Evolutionary conservation across 2,329 filamentous ascomycete species (phyloP).

Genomic region (Zalaria sp.): DNA sequence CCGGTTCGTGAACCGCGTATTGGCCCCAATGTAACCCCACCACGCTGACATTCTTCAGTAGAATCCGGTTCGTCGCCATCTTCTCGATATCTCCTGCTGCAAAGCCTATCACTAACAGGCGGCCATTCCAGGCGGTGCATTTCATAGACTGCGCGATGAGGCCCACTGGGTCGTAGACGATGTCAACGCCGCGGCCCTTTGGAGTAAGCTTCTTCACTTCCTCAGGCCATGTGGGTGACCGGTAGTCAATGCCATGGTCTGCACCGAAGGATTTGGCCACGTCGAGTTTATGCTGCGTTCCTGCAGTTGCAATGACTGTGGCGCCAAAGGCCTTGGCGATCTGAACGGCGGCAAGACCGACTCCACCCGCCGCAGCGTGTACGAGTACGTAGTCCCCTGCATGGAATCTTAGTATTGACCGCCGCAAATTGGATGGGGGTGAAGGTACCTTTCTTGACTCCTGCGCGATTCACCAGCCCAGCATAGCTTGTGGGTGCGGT

Average conservation of each 20-base stretch:
- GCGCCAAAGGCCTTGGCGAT: constrained; percentile 87
- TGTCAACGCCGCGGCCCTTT: constrained; percentile 62
- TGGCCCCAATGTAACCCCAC: constrained; percentile 88
- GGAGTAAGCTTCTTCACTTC: constrained; percentile 67
- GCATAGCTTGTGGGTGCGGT: constrained; percentile 86
- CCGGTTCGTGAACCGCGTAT: constrained; percentile 60
- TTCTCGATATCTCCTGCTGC: constrained; percentile 80
- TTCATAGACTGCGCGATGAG: constrained; percentile 78
- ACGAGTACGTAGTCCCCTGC: constrained; percentile 73
- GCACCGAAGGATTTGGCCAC: constrained; percentile 72
- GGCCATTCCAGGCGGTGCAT: constrained; percentile 86
- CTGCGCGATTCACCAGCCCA: constrained; percentile 63
- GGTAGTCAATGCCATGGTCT: constrained; percentile 71
- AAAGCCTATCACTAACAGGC: constrained; percentile 79
- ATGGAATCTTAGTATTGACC: not conserved
- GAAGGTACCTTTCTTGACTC: constrained; percentile 43
- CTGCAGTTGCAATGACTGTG: constrained; percentile 84
- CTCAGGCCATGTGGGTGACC: constrained; percentile 45
- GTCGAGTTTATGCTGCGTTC: constrained; percentile 63
- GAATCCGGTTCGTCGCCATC: constrained; percentile 78
- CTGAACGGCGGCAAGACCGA: constrained; percentile 83
- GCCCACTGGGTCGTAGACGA: constrained; percentile 90
- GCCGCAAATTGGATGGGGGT: not conserved
- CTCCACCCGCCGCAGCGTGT: constrained; percentile 83
- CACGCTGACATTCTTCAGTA: constrained; percentile 85